Conservation (phyloP, 2,329 filamentous ascomycete species). For the Pseudogymnoascus sp. region DNA sequence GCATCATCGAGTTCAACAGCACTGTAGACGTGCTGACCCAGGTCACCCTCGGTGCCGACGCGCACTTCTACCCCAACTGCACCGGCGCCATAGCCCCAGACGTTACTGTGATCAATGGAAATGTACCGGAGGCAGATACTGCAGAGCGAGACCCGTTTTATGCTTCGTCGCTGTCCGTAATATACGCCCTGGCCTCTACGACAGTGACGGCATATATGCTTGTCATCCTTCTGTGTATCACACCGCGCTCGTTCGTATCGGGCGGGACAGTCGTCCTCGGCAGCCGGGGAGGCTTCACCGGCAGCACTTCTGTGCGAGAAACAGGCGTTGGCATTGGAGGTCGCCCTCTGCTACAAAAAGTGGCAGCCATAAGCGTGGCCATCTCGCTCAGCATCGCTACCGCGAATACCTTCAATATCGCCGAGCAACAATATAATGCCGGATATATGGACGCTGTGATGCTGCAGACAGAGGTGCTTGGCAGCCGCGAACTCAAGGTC, state of each 20-base stretch:
- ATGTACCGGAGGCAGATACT: conserved; percentile 15
- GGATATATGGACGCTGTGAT: conserved; percentile 73
- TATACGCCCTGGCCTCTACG: conserved; percentile 84
- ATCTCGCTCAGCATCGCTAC: conserved; percentile 92
- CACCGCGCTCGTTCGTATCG: conserved; percentile 86
- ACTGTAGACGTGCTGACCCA: conserved; percentile 34
- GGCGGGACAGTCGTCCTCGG: conserved; percentile 77
- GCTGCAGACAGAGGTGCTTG: conserved; percentile 72
- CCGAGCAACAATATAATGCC: conserved; percentile 69
- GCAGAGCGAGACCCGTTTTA: conserved; percentile 84
- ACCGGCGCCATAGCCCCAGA: conserved; percentile 31
- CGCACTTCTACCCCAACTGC: conserved; percentile 43
- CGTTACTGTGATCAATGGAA: conserved; percentile 19
- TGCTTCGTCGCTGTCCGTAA: conserved; percentile 84
- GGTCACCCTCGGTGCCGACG: conserved; percentile 40
- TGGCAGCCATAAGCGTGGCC: conserved; percentile 64
- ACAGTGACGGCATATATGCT: conserved; percentile 89
- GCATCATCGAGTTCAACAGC: conserved; percentile 37
- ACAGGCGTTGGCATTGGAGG: conserved; percentile 79
- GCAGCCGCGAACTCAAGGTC: conserved; percentile 77
- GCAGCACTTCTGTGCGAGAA: conserved; percentile 60
- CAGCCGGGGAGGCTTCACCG: conserved; percentile 77
- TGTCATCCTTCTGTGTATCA: conserved; percentile 88
- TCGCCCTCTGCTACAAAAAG: conserved; percentile 86
- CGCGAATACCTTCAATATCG: conserved; percentile 80